Evolutionary conservation across 2,329 filamentous ascomycete genomes (phyloP).

Genomic region (Colletotrichum caudatum): DNA sequence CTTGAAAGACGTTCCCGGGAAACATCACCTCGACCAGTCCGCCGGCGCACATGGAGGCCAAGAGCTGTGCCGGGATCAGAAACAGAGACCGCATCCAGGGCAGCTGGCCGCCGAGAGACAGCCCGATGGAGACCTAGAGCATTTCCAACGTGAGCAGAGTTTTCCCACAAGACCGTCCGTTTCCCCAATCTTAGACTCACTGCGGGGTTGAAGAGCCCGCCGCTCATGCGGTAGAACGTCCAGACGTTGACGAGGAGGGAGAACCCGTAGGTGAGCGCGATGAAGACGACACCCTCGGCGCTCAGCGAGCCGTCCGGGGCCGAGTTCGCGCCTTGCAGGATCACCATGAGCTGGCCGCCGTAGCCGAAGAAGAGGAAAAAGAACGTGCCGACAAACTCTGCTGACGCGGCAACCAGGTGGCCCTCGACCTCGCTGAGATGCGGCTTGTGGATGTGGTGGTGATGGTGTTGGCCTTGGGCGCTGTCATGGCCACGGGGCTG

Average conservation of each 20-base stretch:
- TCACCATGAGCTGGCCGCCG: slow-evolving; percentile 49
- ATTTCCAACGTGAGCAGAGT: neutral
- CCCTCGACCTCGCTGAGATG: slow-evolving; percentile 8
- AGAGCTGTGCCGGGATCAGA: slow-evolving; percentile 64
- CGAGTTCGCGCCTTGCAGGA: slow-evolving; percentile 38
- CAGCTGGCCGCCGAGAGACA: slow-evolving; percentile 63
- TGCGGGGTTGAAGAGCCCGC: slow-evolving; percentile 56
- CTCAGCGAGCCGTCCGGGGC: slow-evolving; percentile 20
- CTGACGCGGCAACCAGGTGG: slow-evolving; percentile 52
- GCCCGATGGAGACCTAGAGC: slow-evolving; percentile 61
- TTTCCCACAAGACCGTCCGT: neutral
- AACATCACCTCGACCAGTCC: slow-evolving; percentile 67
- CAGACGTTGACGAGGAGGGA: slow-evolving; percentile 61
- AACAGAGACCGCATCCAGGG: slow-evolving; percentile 59
- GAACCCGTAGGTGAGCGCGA: slow-evolving; percentile 57
- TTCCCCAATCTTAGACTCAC: slow-evolving; percentile 46
- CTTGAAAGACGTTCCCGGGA: slow-evolving; percentile 59
- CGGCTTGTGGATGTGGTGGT: neutral
- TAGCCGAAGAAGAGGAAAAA: slow-evolving; percentile 59
- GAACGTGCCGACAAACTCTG: slow-evolving; percentile 59
- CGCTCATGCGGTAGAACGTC: slow-evolving; percentile 62
- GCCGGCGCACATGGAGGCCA: slow-evolving; percentile 66
- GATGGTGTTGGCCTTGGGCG: neutral
- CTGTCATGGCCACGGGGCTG: neutral
- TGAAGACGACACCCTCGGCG: slow-evolving; percentile 51